phyloP scores from a whole-genome alignment of 1,139 yeast genomes.

The Hyphopichia khmerensis region DNA sequence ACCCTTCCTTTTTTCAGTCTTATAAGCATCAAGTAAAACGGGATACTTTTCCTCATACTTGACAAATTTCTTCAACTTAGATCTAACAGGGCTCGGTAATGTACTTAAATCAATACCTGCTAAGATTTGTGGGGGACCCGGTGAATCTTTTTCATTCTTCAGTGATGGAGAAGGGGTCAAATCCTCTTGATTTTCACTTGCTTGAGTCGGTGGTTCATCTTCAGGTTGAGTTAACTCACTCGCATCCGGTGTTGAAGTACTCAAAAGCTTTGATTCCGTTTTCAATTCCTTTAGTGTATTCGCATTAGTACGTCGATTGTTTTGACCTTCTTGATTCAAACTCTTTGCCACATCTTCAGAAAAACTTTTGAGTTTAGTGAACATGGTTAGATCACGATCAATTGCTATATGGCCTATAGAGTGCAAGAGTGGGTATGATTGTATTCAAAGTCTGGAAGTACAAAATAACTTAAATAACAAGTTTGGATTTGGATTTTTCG shows the following conservation, averaged over 20 bases:
- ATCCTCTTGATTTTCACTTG: not conserved
- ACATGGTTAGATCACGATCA: constrained; percentile 17
- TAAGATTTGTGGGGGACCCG: not conserved
- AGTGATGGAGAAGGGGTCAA: not conserved
- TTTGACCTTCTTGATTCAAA: constrained; percentile 30
- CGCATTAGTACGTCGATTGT: constrained; percentile 7
- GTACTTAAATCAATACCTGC: constrained; percentile 30
- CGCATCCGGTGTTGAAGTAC: constrained; percentile 45
- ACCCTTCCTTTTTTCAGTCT: constrained; percentile 69
- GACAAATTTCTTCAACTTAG: constrained; percentile 71
- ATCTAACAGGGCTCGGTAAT: constrained; percentile 54
- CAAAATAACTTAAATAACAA: too few species aligned
- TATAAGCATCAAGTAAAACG: constrained; percentile 75
- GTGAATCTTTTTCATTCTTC: constrained; percentile 3
- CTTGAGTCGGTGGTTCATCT: constrained; percentile 24
- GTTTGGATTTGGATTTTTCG: too few species aligned
- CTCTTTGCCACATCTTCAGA: constrained; percentile 53
- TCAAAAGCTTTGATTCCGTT: constrained; percentile 29
- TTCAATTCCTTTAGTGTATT: constrained; percentile 33
- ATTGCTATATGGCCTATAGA: not conserved
- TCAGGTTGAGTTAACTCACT: constrained; percentile 46
- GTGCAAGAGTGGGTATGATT: not conserved
- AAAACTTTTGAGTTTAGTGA: constrained; percentile 52
- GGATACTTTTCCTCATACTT: constrained; percentile 93
- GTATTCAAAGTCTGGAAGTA: too few species aligned